A percentile compares a stretch with the other conserved stretches of the same genome.
Evolutionary conservation across 768 basidiomycete genomes (phyloP).

Genomic region (Pisolithus orientalis): DNA sequence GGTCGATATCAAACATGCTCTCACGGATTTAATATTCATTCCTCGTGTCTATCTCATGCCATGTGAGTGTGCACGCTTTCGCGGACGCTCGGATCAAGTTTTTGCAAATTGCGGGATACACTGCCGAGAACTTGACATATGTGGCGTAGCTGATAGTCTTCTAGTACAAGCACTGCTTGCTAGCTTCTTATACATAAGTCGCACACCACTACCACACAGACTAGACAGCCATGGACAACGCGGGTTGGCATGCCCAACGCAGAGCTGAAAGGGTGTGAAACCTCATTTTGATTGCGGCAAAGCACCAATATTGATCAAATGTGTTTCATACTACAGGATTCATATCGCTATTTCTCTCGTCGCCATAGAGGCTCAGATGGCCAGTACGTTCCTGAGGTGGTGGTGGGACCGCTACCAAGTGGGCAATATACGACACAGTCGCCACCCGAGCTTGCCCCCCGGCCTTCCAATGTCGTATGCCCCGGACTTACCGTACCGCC

Average conservation of each 20-base stretch:
- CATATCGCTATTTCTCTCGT: slow-evolving; percentile 15
- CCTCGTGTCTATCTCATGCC: too few species aligned
- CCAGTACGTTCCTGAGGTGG: slow-evolving; percentile 47
- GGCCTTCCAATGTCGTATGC: slow-evolving; percentile 36
- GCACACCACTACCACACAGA: neutral
- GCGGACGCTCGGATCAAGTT: too few species aligned
- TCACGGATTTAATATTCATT: too few species aligned
- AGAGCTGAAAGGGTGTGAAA: slow-evolving; percentile 49
- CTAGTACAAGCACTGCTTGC: neutral
- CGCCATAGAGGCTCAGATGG: slow-evolving; percentile 43
- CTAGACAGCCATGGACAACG: slow-evolving; percentile 52
- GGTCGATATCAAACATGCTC: neutral
- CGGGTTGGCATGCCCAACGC: slow-evolving; percentile 70
- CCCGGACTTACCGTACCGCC: neutral
- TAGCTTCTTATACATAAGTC: neutral
- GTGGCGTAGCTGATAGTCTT: neutral
- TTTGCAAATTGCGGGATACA: too few species aligned
- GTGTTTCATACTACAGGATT: slow-evolving; percentile 25
- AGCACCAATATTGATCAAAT: neutral
- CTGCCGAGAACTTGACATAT: too few species aligned
- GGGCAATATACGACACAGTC: slow-evolving; percentile 52
- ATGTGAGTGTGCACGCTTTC: too few species aligned
- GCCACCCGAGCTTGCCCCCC: slow-evolving; percentile 34
- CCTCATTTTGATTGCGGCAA: neutral
- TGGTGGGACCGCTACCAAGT: slow-evolving; percentile 57